Evolutionary conservation across 768 basidiomycete species (phyloP).

Genomic region (Podaxis sp.): DNA sequence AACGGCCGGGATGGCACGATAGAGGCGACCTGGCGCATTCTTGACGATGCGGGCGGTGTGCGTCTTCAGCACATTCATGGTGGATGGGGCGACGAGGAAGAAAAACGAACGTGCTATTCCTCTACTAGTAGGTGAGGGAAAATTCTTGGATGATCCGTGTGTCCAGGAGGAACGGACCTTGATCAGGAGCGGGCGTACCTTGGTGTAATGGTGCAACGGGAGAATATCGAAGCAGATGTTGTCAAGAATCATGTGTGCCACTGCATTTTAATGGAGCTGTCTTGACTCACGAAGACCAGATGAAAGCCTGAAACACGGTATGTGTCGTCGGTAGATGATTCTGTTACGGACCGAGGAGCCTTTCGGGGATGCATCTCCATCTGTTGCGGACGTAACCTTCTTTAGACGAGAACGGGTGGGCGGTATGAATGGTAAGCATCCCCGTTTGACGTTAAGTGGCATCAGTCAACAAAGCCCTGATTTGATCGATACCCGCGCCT

Average conservation of each 20-base stretch:
- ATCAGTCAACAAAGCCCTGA: background rate
- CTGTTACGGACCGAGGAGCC: background rate
- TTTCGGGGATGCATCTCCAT: background rate
- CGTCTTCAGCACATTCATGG: conserved; percentile 7
- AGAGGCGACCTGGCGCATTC: conserved; percentile 19
- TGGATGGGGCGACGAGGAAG: background rate
- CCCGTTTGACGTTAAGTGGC: background rate
- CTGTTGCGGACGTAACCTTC: background rate
- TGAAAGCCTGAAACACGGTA: background rate
- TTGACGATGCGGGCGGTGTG: conserved; percentile 5
- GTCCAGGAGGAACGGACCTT: background rate
- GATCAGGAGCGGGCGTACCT: background rate
- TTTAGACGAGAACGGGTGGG: background rate
- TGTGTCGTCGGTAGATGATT: background rate
- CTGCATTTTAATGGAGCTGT: too few relatives aligned
- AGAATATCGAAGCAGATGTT: too few relatives aligned
- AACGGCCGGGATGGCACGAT: conserved; percentile 23
- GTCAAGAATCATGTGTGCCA: too few relatives aligned
- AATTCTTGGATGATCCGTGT: background rate
- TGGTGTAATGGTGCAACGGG: too few relatives aligned
- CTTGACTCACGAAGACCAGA: background rate
- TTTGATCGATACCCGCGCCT: background rate
- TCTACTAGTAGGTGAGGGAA: background rate
- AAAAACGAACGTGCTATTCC: background rate
- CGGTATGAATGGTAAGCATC: background rate